A percentile compares a stretch with the other conserved stretches of the same genome.
phyloP scores from a whole-genome alignment of 345 rosid species.

The Salix brachista region DNA sequence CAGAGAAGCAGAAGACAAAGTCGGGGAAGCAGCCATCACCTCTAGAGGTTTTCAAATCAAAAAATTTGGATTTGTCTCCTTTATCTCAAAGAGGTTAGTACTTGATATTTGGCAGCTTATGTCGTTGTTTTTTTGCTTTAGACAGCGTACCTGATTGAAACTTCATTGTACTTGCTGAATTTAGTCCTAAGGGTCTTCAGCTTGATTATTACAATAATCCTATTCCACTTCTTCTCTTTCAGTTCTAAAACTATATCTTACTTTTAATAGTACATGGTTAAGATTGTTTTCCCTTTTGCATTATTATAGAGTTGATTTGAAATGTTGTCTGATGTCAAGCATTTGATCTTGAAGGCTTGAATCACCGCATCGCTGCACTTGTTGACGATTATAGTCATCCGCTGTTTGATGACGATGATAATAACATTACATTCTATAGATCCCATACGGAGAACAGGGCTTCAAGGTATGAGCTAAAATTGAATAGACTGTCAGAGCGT shows the following conservation, averaged over 20 bases:
- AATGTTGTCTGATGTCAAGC: constrained; percentile 19
- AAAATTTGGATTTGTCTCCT: constrained; percentile 21
- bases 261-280: not conserved
- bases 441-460: constrained; percentile 67
- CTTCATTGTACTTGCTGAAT: not conserved
- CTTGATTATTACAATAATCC: not conserved
- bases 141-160: not conserved
- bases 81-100: constrained; percentile 41
- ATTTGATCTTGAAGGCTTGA: constrained; percentile 56
- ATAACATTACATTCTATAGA: constrained; percentile 43
- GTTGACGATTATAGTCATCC: constrained; percentile 23
- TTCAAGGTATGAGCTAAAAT: constrained; percentile 47
- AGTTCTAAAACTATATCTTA: not conserved
- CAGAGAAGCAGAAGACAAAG: constrained; percentile 27
- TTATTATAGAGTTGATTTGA: not conserved
- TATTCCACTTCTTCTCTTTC: not conserved
- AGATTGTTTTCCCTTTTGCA: not conserved
- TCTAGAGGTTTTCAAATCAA: constrained; percentile 25
- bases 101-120: not conserved
- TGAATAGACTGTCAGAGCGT: constrained; percentile 71
- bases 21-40: constrained; percentile 27
- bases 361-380: constrained; percentile 59
- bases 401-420: constrained; percentile 42
- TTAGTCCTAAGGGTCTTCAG: not conserved
- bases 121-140: not conserved